Evolutionary conservation across 352 stramenopile species (phyloP).

Genomic region (Hyaloperonospora brassicae): DNA sequence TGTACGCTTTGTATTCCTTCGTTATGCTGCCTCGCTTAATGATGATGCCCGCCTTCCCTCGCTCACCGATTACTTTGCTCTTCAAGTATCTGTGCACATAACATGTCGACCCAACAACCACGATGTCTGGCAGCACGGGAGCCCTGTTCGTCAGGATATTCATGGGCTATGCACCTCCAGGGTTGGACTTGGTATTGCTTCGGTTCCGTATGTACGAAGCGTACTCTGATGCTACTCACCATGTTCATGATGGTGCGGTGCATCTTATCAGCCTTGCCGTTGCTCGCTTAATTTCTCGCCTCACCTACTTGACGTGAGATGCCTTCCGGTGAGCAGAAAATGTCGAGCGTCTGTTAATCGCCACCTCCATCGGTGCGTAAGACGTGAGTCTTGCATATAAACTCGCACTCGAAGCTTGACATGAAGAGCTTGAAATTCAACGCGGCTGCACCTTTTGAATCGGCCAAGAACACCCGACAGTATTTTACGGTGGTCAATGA

Average conservation of each 20-base stretch:
- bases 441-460: too few relatives aligned
- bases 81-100: conserved; percentile 6
- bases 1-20: conserved; percentile 16
- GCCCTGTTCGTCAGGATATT: background rate
- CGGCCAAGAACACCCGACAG: too few relatives aligned
- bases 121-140: conserved; percentile 3
- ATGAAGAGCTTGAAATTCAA: too few relatives aligned
- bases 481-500: too few relatives aligned
- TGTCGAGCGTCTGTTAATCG: too few relatives aligned
- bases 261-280: background rate
- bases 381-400: too few relatives aligned
- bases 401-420: too few relatives aligned
- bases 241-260: background rate
- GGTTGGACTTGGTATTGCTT: background rate
- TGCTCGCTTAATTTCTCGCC: background rate
- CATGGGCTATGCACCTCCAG: conserved; percentile 2
- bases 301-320: background rate
- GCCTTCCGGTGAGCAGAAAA: too few relatives aligned
- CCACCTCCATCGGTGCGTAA: too few relatives aligned
- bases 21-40: conserved; percentile 6
- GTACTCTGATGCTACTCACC: background rate
- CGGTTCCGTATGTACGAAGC: background rate
- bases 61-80: conserved; percentile 2
- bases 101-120: conserved; percentile 9
- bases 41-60: conserved; percentile 3